Evolutionary conservation across 2,329 filamentous ascomycete species (phyloP).

Genomic region (Triangularia setosa): DNA sequence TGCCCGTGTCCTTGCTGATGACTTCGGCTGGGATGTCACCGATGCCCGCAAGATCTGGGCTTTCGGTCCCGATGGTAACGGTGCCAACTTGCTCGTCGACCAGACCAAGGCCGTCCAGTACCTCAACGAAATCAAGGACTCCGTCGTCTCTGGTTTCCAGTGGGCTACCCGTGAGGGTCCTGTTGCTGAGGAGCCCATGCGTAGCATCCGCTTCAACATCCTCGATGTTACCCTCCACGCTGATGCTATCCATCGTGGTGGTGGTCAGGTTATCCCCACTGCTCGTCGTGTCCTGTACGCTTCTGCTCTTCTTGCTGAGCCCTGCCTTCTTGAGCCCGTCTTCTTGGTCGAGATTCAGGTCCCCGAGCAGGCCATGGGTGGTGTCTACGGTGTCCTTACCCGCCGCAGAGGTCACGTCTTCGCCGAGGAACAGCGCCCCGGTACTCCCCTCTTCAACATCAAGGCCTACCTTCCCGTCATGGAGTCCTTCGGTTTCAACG

Average conservation of each 20-base stretch:
- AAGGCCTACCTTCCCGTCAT: slow-evolving; percentile 41
- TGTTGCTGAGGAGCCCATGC: slow-evolving; percentile 97
- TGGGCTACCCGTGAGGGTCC: slow-evolving; percentile 98
- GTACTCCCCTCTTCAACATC: slow-evolving; percentile 99
- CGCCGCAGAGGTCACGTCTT: slow-evolving; percentile 98
- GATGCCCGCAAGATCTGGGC: slow-evolving; percentile 99
- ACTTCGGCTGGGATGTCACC: slow-evolving; percentile 98
- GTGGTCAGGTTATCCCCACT: slow-evolving; percentile 97
- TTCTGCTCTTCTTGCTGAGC: slow-evolving; percentile 83
- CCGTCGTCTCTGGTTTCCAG: slow-evolving; percentile 99
- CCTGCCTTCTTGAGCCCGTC: slow-evolving; percentile 90
- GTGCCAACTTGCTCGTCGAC: slow-evolving; percentile 97
- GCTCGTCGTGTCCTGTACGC: slow-evolving; percentile 97
- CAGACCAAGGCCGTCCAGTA: slow-evolving; percentile 99
- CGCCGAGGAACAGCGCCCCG: slow-evolving; percentile 94
- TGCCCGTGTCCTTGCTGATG: slow-evolving; percentile 92
- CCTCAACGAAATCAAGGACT: slow-evolving; percentile 99
- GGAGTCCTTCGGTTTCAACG: slow-evolving; percentile 76
- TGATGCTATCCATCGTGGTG: slow-evolving; percentile 99
- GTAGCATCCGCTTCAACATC: slow-evolving; percentile 96
- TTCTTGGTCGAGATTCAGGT: slow-evolving; percentile 99
- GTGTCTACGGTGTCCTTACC: slow-evolving; percentile 99
- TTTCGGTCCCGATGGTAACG: slow-evolving; percentile 96
- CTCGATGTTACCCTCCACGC: slow-evolving; percentile 99
- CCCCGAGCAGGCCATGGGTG: slow-evolving; percentile 97